Evolutionary conservation across 306 rosid species (phyloP), one percentile per base, ranked within the genome.

Genomic region (Cucurbita pepo): DNA sequence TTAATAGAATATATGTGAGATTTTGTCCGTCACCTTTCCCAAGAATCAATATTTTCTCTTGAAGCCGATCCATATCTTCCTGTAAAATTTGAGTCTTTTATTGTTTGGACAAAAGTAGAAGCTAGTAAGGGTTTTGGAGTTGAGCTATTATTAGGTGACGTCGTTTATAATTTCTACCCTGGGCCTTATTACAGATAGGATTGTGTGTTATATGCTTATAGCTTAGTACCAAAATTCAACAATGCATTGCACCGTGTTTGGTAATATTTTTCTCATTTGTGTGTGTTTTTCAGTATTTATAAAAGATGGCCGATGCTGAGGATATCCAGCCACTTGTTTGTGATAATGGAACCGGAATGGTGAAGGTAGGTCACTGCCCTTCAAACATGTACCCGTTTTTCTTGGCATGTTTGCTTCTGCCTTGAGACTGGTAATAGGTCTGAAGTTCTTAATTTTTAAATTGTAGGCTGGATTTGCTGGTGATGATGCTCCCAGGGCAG

Each of bases 271-370:
- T 7, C 18, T 73, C 56, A 55, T 19, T 73, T 16, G 55, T 41
- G 5, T 47, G 55, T 34, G 2, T 10, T 36, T 48, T 50, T 38
- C 72, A 75, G 78, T 55, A 30, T 85, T 74, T 21, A 38, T 83
- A 61, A 90, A 84, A 79, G 59, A 92, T 92, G 98, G 96, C 98
- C 11, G 98, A 92, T 66, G 83, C 85, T 38, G 98, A 90, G 88
- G 96, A 90, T 79, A 92, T 92, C 83, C 97, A 92, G 82, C 97
- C 97, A 75, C 97, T 92, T 11, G 97, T 92, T 11, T 92, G 97
- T 7, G 97, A 92, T 84, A 92, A 92, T 90, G 97, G 97, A 74
- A 92, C 97, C 50, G 97, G 97, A 84, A 92, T 92, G 97, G 97
- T 92, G 87, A 92, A 92, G 96, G 97, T 92, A 75, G 77, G 36